Percentiles rank a stretch among this genome's conserved stretches.
These are phyloP conservation scores for Moesziomyces globuligerus DNA, from an alignment of 1,284 basidiomycete genomes.

Conservation along the genomic window DNA sequence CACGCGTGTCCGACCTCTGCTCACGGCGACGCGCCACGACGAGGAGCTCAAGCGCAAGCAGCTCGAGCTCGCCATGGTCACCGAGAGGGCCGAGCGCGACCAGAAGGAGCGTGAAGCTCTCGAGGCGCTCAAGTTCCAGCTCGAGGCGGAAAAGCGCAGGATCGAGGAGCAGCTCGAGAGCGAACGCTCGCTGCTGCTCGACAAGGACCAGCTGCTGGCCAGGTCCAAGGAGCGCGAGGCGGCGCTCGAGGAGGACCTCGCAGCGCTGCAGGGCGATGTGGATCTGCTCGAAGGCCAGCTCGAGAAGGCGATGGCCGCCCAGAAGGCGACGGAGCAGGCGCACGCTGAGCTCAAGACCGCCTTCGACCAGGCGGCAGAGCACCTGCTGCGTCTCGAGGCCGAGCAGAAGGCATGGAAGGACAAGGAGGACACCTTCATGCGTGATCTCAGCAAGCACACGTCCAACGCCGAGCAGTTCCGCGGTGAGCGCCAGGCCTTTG, in stretches of 20 bases:
- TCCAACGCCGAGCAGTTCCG: constrained; percentile 47
- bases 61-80: constrained; percentile 77
- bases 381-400: constrained; percentile 80
- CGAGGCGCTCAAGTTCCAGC: constrained; percentile 54
- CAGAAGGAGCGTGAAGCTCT: constrained; percentile 59
- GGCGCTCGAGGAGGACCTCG: constrained; percentile 85
- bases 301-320: constrained; percentile 76
- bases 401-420: constrained; percentile 78
- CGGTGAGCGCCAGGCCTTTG: constrained; percentile 39
- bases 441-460: constrained; percentile 51
- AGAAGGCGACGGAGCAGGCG: constrained; percentile 70
- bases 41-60: constrained; percentile 91
- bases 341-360: constrained; percentile 77
- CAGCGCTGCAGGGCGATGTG: constrained; percentile 81
- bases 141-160: constrained; percentile 59
- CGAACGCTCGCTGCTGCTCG: constrained; percentile 80
- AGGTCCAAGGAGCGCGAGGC: constrained; percentile 85
- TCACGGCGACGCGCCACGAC: constrained; percentile 91
- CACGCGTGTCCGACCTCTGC: constrained; percentile 87
- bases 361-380: constrained; percentile 84
- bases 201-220: constrained; percentile 86
- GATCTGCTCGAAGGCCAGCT: constrained; percentile 86
- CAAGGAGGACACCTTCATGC: constrained; percentile 70
- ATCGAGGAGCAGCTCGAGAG: constrained; percentile 84
- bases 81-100: constrained; percentile 64